These are phyloP conservation scores for Ophiostoma novo-ulmi DNA, from an alignment of 2,329 filamentous ascomycete species.

Conservation along the genomic window DNA sequence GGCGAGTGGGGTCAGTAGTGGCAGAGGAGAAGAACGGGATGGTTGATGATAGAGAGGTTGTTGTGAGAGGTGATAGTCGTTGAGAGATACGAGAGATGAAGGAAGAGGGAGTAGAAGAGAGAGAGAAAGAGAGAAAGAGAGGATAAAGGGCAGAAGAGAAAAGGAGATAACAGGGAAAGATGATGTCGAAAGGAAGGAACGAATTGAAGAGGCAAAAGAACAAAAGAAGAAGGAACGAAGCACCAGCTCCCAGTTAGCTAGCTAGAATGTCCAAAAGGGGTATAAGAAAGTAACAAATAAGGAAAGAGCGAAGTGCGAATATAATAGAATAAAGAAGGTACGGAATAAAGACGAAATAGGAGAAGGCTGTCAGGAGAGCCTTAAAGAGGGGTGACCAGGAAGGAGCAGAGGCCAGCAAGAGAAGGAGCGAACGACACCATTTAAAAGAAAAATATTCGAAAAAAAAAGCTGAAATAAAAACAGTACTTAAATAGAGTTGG, in stretches of 20 bases:
- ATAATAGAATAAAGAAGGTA: background rate
- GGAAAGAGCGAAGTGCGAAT: background rate
- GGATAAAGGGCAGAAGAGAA: background rate
- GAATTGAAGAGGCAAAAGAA: background rate
- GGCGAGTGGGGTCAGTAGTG: background rate
- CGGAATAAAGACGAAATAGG: background rate
- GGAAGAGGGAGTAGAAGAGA: background rate
- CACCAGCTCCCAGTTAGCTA: background rate
- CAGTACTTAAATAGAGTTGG: background rate
- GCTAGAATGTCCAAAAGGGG: background rate
- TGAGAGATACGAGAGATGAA: background rate
- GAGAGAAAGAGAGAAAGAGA: background rate
- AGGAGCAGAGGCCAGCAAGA: background rate
- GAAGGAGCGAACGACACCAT: background rate
- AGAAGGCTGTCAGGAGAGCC: background rate
- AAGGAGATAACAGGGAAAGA: background rate
- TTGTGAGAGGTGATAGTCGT: background rate
- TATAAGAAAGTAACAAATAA: background rate
- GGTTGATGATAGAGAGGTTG: background rate
- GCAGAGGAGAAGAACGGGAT: background rate
- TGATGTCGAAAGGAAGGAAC: background rate
- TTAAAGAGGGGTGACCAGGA: background rate
- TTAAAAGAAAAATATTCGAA: slow-evolving; percentile 1
- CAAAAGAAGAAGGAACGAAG: background rate
- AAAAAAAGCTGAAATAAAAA: background rate